Evolutionary conservation across 768 basidiomycete species (phyloP).

Genomic region (Aureoboletus auriporus): DNA sequence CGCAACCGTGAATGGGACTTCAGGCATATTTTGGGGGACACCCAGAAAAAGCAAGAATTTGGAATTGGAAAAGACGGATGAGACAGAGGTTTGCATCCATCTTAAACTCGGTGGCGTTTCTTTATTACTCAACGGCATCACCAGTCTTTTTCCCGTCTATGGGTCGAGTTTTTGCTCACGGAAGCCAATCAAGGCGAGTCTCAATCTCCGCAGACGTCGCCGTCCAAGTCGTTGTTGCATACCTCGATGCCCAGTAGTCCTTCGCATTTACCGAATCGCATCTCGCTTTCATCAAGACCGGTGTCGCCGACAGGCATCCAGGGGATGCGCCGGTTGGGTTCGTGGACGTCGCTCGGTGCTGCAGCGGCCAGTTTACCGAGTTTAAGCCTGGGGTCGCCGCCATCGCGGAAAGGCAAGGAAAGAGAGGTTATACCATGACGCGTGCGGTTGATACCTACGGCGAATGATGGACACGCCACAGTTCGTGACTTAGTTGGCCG

Average conservation of each 20-base stretch:
- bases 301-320: slow-evolving; percentile 23
- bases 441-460: not conserved
- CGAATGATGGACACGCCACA: slow-evolving; percentile 11
- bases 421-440: slow-evolving; percentile 28
- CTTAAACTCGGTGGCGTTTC: not conserved
- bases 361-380: slow-evolving; percentile 39
- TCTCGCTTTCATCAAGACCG: slow-evolving; percentile 4
- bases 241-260: slow-evolving; percentile 39
- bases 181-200: slow-evolving; percentile 58
- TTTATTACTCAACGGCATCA: slow-evolving; percentile 1
- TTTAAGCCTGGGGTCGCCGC: slow-evolving; percentile 32
- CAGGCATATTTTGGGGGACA: slow-evolving; percentile 24
- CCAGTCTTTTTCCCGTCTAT: slow-evolving; percentile 94
- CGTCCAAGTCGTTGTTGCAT: slow-evolving; percentile 25
- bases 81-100: slow-evolving; percentile 62
- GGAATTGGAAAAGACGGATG: slow-evolving; percentile 76
- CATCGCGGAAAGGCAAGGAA: slow-evolving; percentile 46
- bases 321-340: slow-evolving; percentile 35
- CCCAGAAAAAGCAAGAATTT: slow-evolving; percentile 35
- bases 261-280: slow-evolving; percentile 19
- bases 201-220: slow-evolving; percentile 16
- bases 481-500: slow-evolving; percentile 2
- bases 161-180: slow-evolving; percentile 96
- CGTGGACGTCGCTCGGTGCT: slow-evolving; percentile 31
- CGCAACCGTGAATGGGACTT: slow-evolving; percentile 17